Evolutionary conservation across 1,139 yeast species (phyloP).

Genomic region (Komagataea norvegica): DNA sequence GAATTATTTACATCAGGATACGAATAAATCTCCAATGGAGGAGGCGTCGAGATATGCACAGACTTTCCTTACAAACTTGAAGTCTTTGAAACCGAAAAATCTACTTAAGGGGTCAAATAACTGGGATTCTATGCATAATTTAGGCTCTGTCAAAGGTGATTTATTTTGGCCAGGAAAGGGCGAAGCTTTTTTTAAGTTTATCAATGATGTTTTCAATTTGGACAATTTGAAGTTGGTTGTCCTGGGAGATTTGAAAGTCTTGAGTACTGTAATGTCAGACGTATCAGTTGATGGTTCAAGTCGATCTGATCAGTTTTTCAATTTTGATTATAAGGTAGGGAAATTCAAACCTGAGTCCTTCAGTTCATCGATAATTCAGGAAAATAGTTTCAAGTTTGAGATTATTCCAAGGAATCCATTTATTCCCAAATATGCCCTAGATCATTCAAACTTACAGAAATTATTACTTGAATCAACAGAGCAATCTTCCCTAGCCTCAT

Average conservation of each 20-base stretch:
- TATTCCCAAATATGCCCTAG: slow-evolving; percentile 20
- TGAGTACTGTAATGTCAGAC: not conserved
- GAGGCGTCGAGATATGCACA: slow-evolving; percentile 40
- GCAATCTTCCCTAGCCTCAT: slow-evolving; percentile 28
- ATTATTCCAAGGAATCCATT: slow-evolving; percentile 14
- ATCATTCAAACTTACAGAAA: slow-evolving; percentile 10
- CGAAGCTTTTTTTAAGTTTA: slow-evolving; percentile 29
- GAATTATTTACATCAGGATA: slow-evolving; percentile 39
- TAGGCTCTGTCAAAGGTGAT: slow-evolving; percentile 28
- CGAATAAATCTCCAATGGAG: slow-evolving; percentile 36
- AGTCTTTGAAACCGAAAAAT: slow-evolving; percentile 31
- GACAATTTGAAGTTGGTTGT: slow-evolving; percentile 32
- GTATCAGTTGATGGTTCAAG: not conserved
- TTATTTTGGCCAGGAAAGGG: slow-evolving; percentile 40
- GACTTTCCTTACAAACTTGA: slow-evolving; percentile 34
- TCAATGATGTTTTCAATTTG: slow-evolving; percentile 27
- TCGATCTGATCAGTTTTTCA: slow-evolving; percentile 31
- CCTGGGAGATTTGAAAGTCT: slow-evolving; percentile 27
- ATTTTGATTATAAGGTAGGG: slow-evolving; percentile 32
- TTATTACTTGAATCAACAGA: slow-evolving; percentile 26
- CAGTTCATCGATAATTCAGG: not conserved
- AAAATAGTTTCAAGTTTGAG: slow-evolving; percentile 1
- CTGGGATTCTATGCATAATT: slow-evolving; percentile 24
- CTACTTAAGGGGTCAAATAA: slow-evolving; percentile 38
- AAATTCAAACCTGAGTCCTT: slow-evolving; percentile 18